Base-by-base conservation (phyloP, 108 stramenopile genomes). In the Aurantiochytrium sp. region DNA sequence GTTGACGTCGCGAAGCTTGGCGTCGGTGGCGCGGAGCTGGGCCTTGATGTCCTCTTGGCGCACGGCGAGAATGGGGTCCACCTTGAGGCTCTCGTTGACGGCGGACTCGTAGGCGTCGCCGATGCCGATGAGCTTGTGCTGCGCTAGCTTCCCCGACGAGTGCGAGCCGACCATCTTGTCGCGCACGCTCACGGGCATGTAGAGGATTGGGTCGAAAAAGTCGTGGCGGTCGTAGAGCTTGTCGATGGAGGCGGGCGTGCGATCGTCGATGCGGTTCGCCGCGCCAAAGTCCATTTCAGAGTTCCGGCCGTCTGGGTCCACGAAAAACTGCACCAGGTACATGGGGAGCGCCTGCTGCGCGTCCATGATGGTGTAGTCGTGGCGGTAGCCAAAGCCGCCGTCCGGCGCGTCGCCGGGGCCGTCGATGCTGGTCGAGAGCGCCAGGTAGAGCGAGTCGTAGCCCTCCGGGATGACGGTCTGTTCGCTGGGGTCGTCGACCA, bases 251-350 rank as follows among this genome's bases (percentile, higher is more conserved):
- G 87, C 6, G 39, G 55, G 59, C 34, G 68, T 42, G 6, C 65
- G 69, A 30, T 81, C 85, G 8, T 52, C 48, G 37, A 85, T 48
- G 15, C 39, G 15, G 55, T 87, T 50, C 4, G 53, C 50, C 6
- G 73, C 73, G 39, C 73, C 73, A 2, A 81, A 81, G 42, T 81
- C 73, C 39, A n/a, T 81, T 24, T 81, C 73, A 12, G 73, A 81
- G 73, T 81, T 81, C 12, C 45, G 39, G 21, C 73, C 73, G 30
- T 81, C 73, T 3, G 87, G 68, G 36, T 73, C 68, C 4, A 87
- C 21, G 45, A 59, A 52, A 34, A 89, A 89, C n/a, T 87, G 87
- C 68, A 89, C 89, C 4, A 89, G 37, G 52, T 87, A 89, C 89
- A 87, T 31, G 4, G 89, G 89, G 27, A 89, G 86, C 27, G 81